Evolutionary conservation across 2,329 filamentous ascomycete genomes (phyloP).

Genomic region (Septoria linicola): DNA sequence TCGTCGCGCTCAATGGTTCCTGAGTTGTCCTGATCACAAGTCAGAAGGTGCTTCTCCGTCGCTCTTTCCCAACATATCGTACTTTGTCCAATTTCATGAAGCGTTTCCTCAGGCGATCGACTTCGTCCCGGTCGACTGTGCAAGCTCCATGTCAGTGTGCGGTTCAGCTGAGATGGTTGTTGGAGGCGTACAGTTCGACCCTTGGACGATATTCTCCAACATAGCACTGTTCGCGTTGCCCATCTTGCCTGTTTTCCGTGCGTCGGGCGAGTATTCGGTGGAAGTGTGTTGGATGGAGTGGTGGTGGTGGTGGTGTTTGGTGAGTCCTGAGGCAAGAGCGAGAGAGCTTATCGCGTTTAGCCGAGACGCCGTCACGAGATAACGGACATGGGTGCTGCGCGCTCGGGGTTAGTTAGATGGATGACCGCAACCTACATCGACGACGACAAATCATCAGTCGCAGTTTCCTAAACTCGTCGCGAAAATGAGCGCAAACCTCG

Average conservation of each 20-base stretch:
- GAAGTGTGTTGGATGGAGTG: not conserved
- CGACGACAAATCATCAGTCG: conserved; percentile 1
- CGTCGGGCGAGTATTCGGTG: not conserved
- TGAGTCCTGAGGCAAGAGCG: conserved; percentile 7
- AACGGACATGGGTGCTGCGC: not conserved
- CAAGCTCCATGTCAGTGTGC: conserved; percentile 17
- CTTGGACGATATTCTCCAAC: conserved; percentile 93
- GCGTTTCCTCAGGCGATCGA: conserved; percentile 89
- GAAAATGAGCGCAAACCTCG: conserved; percentile 19
- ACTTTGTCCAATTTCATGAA: conserved; percentile 99
- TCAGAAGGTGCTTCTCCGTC: conserved; percentile 8
- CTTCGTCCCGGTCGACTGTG: conserved; percentile 92
- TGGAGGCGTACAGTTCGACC: conserved; percentile 77
- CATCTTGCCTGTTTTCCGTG: conserved; percentile 41
- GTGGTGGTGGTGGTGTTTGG: not conserved
- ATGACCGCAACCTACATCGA: not conserved
- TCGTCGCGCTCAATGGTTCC: conserved; percentile 98
- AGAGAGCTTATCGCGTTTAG: not conserved
- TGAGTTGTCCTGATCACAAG: conserved; percentile 74
- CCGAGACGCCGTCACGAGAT: not conserved
- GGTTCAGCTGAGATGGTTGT: conserved; percentile 2
- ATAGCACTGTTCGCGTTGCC: conserved; percentile 63
- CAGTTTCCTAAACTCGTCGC: not conserved
- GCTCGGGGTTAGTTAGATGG: not conserved
- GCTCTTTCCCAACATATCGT: conserved; percentile 29